Percentiles rank a stretch among this genome's conserved stretches.
phyloP scores from a whole-genome alignment of 2,329 filamentous ascomycete species.

The Colletotrichum sp. region DNA sequence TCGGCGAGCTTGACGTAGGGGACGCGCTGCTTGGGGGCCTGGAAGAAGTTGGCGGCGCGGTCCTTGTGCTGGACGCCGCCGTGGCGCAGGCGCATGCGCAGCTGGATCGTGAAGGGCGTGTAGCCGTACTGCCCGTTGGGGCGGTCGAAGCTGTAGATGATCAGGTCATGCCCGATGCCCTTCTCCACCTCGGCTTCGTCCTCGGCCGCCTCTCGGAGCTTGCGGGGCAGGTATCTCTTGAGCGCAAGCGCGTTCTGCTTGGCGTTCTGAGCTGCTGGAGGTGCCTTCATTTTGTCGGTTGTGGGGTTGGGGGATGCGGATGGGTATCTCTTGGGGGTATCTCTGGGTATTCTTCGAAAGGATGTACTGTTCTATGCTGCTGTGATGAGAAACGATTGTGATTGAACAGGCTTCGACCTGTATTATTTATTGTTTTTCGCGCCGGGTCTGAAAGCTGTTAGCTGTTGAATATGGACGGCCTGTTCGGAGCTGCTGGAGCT shows the following conservation, averaged over 20 bases:
- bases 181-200: constrained; percentile 21
- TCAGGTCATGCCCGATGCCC: constrained; percentile 17
- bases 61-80: constrained; percentile 22
- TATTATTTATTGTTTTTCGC: constrained; percentile 20
- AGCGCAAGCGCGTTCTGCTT: constrained; percentile 19
- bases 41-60: constrained; percentile 15
- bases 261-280: constrained; percentile 15
- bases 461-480: constrained; percentile 6
- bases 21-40: constrained; percentile 24
- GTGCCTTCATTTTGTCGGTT: constrained; percentile 9
- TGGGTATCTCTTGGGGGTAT: constrained; percentile 14
- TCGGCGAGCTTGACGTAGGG: constrained; percentile 24
- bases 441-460: background rate
- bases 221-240: constrained; percentile 18
- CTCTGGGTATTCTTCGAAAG: constrained; percentile 16
- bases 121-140: constrained; percentile 20
- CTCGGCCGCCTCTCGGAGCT: constrained; percentile 18
- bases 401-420: background rate
- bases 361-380: constrained; percentile 17
- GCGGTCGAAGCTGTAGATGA: constrained; percentile 25
- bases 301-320: background rate
- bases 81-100: constrained; percentile 25
- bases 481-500: constrained; percentile 17
- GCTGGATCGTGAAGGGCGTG: constrained; percentile 23
- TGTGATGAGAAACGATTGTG: background rate